Evolutionary conservation across 345 rosid species (phyloP), one percentile per base, ranked within the genome.

Genomic region (Punica granatum): DNA sequence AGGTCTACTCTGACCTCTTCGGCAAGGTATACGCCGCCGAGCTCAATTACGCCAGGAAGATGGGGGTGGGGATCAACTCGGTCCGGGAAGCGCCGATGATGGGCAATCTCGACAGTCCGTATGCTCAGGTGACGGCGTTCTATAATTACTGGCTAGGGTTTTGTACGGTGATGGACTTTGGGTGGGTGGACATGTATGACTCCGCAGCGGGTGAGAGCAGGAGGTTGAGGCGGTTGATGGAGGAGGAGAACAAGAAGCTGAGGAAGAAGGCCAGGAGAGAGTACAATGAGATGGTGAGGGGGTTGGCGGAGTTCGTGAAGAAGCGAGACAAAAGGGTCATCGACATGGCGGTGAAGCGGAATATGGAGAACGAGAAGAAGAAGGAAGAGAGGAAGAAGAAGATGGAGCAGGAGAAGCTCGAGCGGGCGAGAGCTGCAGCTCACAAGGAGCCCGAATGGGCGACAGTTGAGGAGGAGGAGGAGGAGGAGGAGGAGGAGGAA

Each of bases 241-340:
- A 94, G 80, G 98, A 93, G 65, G 92, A 86, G 85, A 93, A 89
- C 65, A 89, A 86, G 86, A 93, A 93, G 81, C 34, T 88, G 81
- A 78, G 98, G 67, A 93, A 76, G 88, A 93, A 91, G 72, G 97
- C 97, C 0, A 84, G 70, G 79, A 84, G 79, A 64, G 97, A 94
- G 70, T 91, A 83, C 64, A 91, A 89, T 26, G 97, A 94, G 39
- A 85, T 87, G 0, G 96, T 90, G 65, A 83, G 97, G 36, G 83
- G 92, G 3, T 73, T 90, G 85, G 95, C 92, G 0, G 92, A 80
- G 46, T 93, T 90, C 70, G 96, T 80, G 3, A 93, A 86, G 90
- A 93, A 93, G 85, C 87, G 95, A 76, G 98, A 93, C 33, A 93
- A 86, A 86, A 82, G 97, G 68, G 98, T 93, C 72, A 82, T 87